Evolutionary conservation across 2,329 filamentous ascomycete species (phyloP).

Genomic region (Bretziella fagacearum): DNA sequence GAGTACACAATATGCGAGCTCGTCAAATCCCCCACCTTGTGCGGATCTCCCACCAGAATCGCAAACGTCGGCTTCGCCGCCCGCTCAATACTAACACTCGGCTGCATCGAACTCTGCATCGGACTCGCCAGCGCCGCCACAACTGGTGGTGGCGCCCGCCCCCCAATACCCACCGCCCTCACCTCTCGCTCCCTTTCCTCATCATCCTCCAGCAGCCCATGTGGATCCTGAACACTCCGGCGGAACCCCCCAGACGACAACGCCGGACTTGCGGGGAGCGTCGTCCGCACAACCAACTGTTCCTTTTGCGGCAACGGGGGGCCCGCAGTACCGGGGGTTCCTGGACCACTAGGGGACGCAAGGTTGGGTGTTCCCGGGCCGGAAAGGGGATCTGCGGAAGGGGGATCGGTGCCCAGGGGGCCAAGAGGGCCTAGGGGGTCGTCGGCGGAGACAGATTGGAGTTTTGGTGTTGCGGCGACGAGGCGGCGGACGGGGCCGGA

Average conservation of each 20-base stretch:
- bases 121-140: conserved; percentile 38
- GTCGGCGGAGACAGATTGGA: conserved; percentile 55
- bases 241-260: too few relatives aligned
- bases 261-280: conserved; percentile 28
- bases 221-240: conserved; percentile 33
- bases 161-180: conserved; percentile 26
- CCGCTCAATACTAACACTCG: conserved; percentile 81
- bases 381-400: not conserved
- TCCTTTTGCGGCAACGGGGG: conserved; percentile 59
- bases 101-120: conserved; percentile 38
- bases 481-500: conserved; percentile 37
- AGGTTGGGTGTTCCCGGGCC: not conserved
- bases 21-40: conserved; percentile 93
- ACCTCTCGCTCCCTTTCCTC: conserved; percentile 35
- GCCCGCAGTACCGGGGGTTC: conserved; percentile 25
- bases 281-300: conserved; percentile 42
- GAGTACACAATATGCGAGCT: conserved; percentile 97
- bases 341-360: conserved; percentile 27
- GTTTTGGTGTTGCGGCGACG: conserved; percentile 58
- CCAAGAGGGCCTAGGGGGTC: conserved; percentile 58
- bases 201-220: conserved; percentile 39
- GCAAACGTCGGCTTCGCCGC: conserved; percentile 82
- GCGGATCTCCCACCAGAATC: conserved; percentile 86
- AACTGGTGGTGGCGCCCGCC: conserved; percentile 50
- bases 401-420: conserved; percentile 36